phyloP scores from a whole-genome alignment of 257 asterid genomes.

The Nyctanthes arbortristis region DNA sequence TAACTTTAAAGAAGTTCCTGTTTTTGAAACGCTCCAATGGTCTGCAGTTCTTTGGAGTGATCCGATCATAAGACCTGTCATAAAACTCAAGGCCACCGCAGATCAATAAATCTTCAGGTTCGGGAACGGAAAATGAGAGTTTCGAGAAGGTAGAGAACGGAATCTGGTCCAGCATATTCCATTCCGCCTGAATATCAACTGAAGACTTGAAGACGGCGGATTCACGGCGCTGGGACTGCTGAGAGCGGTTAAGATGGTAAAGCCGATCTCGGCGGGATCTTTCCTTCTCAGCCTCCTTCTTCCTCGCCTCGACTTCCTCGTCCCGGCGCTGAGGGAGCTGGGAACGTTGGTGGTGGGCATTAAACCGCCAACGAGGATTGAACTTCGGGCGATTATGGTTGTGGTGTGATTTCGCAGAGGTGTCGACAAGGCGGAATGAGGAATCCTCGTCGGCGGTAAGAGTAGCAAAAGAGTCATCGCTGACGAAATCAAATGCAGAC shows the following conservation, averaged over 20 bases:
- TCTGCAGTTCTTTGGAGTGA: slow-evolving; percentile 72
- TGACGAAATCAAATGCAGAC: slow-evolving; percentile 89
- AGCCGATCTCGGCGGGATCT: slow-evolving; percentile 74
- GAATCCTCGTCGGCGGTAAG: slow-evolving; percentile 84
- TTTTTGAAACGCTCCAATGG: slow-evolving; percentile 83
- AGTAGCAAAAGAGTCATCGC: slow-evolving; percentile 86
- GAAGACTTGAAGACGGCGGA: slow-evolving; percentile 79
- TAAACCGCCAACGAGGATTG: slow-evolving; percentile 81
- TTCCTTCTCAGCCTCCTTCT: slow-evolving; percentile 91
- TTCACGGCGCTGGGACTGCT: slow-evolving; percentile 74
- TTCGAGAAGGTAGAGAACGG: slow-evolving; percentile 93
- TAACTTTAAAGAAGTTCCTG: slow-evolving; percentile 83
- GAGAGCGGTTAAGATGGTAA: slow-evolving; percentile 62
- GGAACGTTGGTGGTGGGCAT: slow-evolving; percentile 61
- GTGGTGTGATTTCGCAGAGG: slow-evolving; percentile 71
- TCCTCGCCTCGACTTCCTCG: slow-evolving; percentile 81
- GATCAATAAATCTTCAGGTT: slow-evolving; percentile 81
- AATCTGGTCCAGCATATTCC: slow-evolving; percentile 99
- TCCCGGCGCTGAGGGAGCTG: slow-evolving; percentile 96
- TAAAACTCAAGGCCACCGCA: slow-evolving; percentile 89
- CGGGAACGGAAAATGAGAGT: slow-evolving; percentile 71
- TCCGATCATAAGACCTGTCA: slow-evolving; percentile 76
- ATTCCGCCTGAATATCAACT: slow-evolving; percentile 95
- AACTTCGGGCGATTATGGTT: slow-evolving; percentile 75
- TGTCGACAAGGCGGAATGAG: slow-evolving; percentile 85